phyloP scores from a whole-genome alignment of 2,329 filamentous ascomycete species.

The Arachnomyces sp. region DNA sequence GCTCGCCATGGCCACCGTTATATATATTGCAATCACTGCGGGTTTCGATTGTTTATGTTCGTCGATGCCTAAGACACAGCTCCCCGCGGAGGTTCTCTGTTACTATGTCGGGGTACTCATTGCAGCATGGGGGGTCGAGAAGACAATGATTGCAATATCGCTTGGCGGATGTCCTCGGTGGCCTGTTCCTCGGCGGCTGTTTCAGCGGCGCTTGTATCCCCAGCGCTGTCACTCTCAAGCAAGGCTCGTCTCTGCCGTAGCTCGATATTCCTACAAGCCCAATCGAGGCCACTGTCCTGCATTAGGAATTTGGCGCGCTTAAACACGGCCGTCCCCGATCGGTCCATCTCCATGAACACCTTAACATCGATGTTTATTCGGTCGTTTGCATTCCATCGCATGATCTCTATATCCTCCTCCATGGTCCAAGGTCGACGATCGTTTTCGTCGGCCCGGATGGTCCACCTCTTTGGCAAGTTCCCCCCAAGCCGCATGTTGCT shows the following conservation, averaged over 20 bases:
- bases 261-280: constrained; percentile 5
- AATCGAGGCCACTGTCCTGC: constrained; percentile 8
- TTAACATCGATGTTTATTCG: constrained; percentile 9
- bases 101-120: too few species aligned
- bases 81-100: too few species aligned
- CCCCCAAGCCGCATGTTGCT: constrained; percentile 8
- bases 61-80: too few species aligned
- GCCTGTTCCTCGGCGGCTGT: too few species aligned
- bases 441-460: constrained; percentile 4
- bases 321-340: constrained; percentile 10
- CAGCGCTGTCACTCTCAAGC: constrained; percentile 6
- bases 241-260: constrained; percentile 2
- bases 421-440: constrained; percentile 8
- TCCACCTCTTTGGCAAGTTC: constrained; percentile 10
- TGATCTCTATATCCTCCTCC: constrained; percentile 14
- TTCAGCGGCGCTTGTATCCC: too few species aligned
- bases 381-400: constrained; percentile 13
- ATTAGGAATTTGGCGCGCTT: constrained; percentile 10
- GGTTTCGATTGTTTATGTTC: too few species aligned
- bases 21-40: too few species aligned
- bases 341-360: constrained; percentile 11
- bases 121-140: too few species aligned
- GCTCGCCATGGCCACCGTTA: too few species aligned
- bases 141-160: too few species aligned
- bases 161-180: too few species aligned